Evolutionary conservation across 2,329 filamentous ascomycete genomes (phyloP).

Genomic region (Trichoderma harzianum): DNA sequence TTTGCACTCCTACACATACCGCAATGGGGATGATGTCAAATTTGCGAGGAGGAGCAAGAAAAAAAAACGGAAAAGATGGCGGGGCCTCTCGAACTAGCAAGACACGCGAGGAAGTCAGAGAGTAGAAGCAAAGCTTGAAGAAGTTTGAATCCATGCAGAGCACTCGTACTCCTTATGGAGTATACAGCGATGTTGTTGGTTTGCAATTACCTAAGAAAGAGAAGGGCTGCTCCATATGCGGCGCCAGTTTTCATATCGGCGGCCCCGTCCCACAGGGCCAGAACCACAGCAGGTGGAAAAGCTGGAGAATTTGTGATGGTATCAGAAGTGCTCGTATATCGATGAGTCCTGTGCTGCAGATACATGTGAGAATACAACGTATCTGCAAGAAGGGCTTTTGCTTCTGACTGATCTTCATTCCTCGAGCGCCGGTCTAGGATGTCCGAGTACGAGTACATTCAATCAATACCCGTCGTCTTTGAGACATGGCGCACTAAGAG

Average conservation of each 20-base stretch:
- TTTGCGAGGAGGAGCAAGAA: conserved; percentile 1
- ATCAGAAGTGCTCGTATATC: not conserved
- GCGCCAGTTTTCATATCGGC: conserved; percentile 14
- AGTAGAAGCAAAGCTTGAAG: not conserved
- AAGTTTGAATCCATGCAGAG: not conserved
- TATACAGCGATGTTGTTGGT: not conserved
- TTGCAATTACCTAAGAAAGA: not conserved
- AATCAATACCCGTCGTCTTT: not conserved
- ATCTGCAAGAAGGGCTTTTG: not conserved
- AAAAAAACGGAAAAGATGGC: conserved; percentile 12
- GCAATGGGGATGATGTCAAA: not conserved
- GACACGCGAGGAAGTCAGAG: not conserved
- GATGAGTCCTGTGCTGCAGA: not conserved
- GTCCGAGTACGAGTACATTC: not conserved
- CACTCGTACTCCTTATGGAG: not conserved
- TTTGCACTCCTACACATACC: not conserved
- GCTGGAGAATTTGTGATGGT: not conserved
- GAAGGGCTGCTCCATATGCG: not conserved
- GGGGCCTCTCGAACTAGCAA: not conserved
- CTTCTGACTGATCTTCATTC: not conserved
- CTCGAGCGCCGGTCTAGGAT: not conserved
- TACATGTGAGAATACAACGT: not conserved
- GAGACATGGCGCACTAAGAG: not conserved
- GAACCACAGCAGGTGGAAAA: not conserved
- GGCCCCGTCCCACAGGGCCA: not conserved